These are phyloP conservation scores for Ceratocystis cubensis DNA, from an alignment of 2,329 filamentous ascomycete species.

Conservation along the genomic window DNA sequence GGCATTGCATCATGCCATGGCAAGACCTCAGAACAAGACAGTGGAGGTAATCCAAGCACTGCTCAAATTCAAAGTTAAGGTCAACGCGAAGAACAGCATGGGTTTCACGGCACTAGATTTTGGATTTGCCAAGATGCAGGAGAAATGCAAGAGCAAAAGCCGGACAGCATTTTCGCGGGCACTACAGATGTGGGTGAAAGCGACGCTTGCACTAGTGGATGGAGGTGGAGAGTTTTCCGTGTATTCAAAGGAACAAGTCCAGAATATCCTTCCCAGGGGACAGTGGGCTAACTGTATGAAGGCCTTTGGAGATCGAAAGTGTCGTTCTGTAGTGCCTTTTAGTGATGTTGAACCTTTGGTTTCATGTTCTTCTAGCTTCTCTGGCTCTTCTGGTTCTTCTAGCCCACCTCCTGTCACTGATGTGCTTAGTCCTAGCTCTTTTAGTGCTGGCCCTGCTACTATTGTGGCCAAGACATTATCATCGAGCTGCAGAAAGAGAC, in stretches of 20 bases:
- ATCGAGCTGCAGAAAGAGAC: background rate
- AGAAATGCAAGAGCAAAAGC: background rate
- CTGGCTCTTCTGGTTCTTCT: no score
- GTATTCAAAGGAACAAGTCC: background rate
- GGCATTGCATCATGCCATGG: constrained; percentile 16
- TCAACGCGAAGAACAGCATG: constrained; percentile 8
- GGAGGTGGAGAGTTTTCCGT: constrained; percentile 11
- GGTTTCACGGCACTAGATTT: constrained; percentile 17
- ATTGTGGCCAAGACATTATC: background rate
- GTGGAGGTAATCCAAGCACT: constrained; percentile 5
- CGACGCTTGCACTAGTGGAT: constrained; percentile 3
- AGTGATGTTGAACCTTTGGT: no score
- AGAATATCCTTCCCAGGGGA: background rate
- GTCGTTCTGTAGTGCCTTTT: no score
- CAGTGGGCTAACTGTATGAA: background rate
- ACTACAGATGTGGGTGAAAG: constrained; percentile 4
- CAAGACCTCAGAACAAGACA: background rate
- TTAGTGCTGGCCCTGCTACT: no score
- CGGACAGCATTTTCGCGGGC: background rate
- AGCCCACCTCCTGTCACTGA: no score
- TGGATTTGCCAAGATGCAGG: constrained; percentile 1
- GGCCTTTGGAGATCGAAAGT: background rate
- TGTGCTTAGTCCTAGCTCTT: no score
- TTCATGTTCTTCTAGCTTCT: no score
- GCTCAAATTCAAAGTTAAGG: background rate